phyloP scores from a whole-genome alignment of 495 filamentous ascomycete species.

The Hypomontagnella monticulosa region DNA sequence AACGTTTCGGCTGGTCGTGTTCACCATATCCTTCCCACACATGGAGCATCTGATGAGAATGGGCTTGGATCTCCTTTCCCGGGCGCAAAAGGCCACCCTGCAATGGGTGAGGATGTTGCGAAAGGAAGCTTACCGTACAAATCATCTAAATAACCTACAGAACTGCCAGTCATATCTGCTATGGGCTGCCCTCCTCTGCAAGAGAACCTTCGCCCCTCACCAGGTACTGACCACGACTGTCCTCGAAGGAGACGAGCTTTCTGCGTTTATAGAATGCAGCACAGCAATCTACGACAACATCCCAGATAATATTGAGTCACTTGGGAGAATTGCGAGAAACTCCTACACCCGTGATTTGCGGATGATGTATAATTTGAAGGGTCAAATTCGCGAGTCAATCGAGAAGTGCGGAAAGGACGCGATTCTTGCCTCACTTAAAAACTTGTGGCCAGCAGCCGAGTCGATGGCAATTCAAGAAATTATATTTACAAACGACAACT shows the following conservation, averaged over 20 bases:
- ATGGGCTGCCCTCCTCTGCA: slow-evolving; percentile 60
- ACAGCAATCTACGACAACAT: slow-evolving; percentile 42
- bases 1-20: slow-evolving; percentile 42
- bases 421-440: slow-evolving; percentile 6
- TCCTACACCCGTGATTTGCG: slow-evolving; percentile 41
- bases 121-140: slow-evolving; percentile 53
- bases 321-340: slow-evolving; percentile 27
- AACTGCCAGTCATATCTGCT: slow-evolving; percentile 53
- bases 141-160: slow-evolving; percentile 48
- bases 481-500: slow-evolving; percentile 9
- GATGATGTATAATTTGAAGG: slow-evolving; percentile 31
- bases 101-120: slow-evolving; percentile 59
- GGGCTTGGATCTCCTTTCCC: slow-evolving; percentile 18
- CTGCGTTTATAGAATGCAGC: slow-evolving; percentile 45
- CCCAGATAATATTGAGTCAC: slow-evolving; percentile 22
- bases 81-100: slow-evolving; percentile 31
- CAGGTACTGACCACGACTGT: slow-evolving; percentile 11
- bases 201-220: slow-evolving; percentile 56
- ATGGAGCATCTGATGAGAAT: background rate
- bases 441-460: slow-evolving; percentile 20
- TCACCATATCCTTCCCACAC: slow-evolving; percentile 19
- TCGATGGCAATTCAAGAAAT: slow-evolving; percentile 18
- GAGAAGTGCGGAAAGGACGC: background rate
- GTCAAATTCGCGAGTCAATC: slow-evolving; percentile 32
- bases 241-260: slow-evolving; percentile 24